Conservation (phyloP, 108 stramenopile genomes). For the Skeletonema potamos region DNA sequence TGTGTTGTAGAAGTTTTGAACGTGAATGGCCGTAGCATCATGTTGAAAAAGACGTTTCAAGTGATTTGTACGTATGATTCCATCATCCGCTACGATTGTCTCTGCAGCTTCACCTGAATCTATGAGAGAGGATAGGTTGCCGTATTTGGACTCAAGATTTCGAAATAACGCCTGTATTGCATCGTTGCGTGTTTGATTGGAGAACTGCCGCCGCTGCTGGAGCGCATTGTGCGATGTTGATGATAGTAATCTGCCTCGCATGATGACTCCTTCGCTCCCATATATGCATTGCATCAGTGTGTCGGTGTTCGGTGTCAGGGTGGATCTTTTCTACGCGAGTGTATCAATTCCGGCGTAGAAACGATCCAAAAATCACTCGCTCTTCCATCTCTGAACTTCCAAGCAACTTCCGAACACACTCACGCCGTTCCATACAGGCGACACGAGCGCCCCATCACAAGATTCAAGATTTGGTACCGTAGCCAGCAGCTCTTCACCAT, state of each 20-base stretch:
- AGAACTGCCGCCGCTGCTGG: neutral
- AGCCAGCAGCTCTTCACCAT: neutral
- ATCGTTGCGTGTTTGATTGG: conserved; percentile 12
- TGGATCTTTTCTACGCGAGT: too few species aligned
- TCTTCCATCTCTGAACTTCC: neutral
- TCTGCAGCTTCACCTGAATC: conserved; percentile 32
- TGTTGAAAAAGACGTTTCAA: conserved; percentile 55
- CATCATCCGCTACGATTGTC: conserved; percentile 35
- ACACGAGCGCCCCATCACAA: too few species aligned
- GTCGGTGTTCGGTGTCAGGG: too few species aligned
- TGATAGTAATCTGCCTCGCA: neutral
- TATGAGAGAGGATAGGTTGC: conserved; percentile 32
- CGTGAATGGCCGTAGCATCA: conserved; percentile 66
- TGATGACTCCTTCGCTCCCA: too few species aligned
- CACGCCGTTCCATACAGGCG: too few species aligned
- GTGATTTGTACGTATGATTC: conserved; percentile 35
- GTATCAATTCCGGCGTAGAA: neutral
- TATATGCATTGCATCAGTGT: too few species aligned
- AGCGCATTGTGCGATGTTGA: neutral
- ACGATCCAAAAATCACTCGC: neutral
- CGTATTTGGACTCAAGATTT: conserved; percentile 30
- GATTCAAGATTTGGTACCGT: too few species aligned
- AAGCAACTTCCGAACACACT: neutral
- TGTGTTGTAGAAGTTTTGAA: conserved; percentile 62
- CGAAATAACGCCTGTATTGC: conserved; percentile 36